Percentiles rank a stretch among this genome's conserved stretches.
phyloP scores from a whole-genome alignment of 1,284 basidiomycete species.

The Trametes versicolor region DNA sequence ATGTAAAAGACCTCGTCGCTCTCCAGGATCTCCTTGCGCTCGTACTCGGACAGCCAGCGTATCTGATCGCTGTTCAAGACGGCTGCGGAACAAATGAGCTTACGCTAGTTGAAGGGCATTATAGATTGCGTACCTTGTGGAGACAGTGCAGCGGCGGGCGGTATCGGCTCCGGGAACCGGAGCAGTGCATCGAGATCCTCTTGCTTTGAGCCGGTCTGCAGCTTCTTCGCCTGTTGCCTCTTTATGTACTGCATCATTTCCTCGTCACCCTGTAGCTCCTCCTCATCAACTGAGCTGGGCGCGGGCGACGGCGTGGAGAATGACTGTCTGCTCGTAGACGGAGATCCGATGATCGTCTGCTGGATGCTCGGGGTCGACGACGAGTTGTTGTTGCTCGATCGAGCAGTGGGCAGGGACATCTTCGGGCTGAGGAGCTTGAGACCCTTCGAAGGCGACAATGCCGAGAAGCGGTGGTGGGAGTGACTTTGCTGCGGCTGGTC shows the following conservation, averaged over 20 bases:
- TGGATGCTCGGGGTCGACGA: slow-evolving; percentile 60
- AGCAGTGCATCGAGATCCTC: slow-evolving; percentile 91
- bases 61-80: slow-evolving; percentile 69
- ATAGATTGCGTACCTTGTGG: slow-evolving; percentile 69
- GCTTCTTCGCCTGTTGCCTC: slow-evolving; percentile 88
- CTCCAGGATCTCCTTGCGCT: slow-evolving; percentile 92
- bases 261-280: slow-evolving; percentile 91
- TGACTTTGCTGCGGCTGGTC: slow-evolving; percentile 42
- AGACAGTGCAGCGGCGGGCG: slow-evolving; percentile 74
- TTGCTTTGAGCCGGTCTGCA: slow-evolving; percentile 84
- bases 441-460: slow-evolving; percentile 83
- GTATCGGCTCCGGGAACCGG: slow-evolving; percentile 91
- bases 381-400: slow-evolving; percentile 54
- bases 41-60: slow-evolving; percentile 83
- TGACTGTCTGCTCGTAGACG: slow-evolving; percentile 79
- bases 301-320: slow-evolving; percentile 84
- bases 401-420: slow-evolving; percentile 66
- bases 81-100: slow-evolving; percentile 50
- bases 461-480: slow-evolving; percentile 74
- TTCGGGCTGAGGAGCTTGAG: slow-evolving; percentile 84
- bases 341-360: slow-evolving; percentile 64
- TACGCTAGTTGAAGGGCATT: slow-evolving; percentile 21
- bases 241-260: slow-evolving; percentile 97
- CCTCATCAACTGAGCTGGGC: slow-evolving; percentile 83
- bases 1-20: slow-evolving; percentile 88